Evolutionary conservation across 148 eudicot species (phyloP).

Genomic region (Suaeda aralocaspica): DNA sequence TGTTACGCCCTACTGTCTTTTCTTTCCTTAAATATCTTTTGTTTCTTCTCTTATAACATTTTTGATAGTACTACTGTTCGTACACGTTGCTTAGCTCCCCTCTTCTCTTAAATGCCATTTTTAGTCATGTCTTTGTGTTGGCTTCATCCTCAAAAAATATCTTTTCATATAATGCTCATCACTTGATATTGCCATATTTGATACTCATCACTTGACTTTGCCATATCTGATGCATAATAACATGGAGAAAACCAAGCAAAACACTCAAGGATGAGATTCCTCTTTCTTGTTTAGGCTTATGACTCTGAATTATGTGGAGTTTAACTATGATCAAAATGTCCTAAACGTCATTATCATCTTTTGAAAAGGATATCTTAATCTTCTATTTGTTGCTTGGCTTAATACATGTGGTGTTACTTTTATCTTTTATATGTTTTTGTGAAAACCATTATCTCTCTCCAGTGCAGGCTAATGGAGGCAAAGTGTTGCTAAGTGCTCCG

Average conservation of each 20-base stretch:
- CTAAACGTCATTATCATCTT: background rate
- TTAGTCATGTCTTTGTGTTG: no score
- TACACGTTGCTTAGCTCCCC: no score
- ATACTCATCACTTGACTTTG: no score
- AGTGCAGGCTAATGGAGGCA: conserved; percentile 75
- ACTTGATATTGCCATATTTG: no score
- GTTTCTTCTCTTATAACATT: no score
- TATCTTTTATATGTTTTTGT: conserved; percentile 19
- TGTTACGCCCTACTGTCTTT: no score
- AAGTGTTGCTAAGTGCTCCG: conserved; percentile 35
- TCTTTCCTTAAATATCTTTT: no score
- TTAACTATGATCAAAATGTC: background rate
- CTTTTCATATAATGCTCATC: no score
- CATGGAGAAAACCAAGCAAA: background rate
- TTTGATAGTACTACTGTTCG: no score
- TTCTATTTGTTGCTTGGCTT: background rate
- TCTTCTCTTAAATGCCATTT: no score
- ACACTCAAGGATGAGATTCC: background rate
- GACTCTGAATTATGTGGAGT: background rate
- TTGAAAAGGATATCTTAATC: background rate
- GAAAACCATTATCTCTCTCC: conserved; percentile 42
- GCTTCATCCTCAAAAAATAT: no score
- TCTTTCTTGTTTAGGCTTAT: background rate
- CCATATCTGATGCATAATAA: no score
- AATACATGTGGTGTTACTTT: background rate